phyloP scores from a whole-genome alignment of 441 rosid genomes.

The Kokia cookei region DNA sequence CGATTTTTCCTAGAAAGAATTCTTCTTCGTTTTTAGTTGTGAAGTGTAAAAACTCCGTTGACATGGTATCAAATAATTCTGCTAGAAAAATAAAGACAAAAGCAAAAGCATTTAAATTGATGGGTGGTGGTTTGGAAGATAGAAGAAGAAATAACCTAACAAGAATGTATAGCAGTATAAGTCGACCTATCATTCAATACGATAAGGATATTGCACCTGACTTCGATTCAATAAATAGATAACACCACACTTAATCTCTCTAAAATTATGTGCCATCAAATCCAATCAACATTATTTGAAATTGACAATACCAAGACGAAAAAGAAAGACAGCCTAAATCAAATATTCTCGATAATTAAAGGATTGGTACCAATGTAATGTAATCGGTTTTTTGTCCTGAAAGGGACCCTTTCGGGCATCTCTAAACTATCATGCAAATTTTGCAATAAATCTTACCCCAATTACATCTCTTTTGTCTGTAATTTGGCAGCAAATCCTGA shows the following conservation, averaged over 20 bases:
- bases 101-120: background rate
- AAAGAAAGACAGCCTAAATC: background rate
- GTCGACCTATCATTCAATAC: background rate
- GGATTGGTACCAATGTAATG: background rate
- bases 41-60: too few relatives aligned
- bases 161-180: background rate
- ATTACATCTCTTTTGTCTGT: background rate
- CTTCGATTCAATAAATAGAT: background rate
- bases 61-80: too few relatives aligned
- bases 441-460: background rate
- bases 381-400: background rate
- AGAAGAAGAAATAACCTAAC: conserved; percentile 23
- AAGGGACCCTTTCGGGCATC: background rate
- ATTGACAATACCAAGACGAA: background rate
- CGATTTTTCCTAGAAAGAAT: too few relatives aligned
- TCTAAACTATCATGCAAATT: background rate
- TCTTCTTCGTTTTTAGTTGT: too few relatives aligned
- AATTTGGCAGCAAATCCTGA: background rate
- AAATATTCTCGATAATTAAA: background rate
- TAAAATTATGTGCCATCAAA: background rate
- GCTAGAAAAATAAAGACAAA: too few relatives aligned
- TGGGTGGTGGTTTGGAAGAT: conserved; percentile 20
- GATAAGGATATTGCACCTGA: background rate
- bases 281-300: background rate
- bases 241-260: background rate